Base-by-base conservation (phyloP, 2,329 filamentous ascomycete species). In the Pseudocercospora pini-densiflorae region DNA sequence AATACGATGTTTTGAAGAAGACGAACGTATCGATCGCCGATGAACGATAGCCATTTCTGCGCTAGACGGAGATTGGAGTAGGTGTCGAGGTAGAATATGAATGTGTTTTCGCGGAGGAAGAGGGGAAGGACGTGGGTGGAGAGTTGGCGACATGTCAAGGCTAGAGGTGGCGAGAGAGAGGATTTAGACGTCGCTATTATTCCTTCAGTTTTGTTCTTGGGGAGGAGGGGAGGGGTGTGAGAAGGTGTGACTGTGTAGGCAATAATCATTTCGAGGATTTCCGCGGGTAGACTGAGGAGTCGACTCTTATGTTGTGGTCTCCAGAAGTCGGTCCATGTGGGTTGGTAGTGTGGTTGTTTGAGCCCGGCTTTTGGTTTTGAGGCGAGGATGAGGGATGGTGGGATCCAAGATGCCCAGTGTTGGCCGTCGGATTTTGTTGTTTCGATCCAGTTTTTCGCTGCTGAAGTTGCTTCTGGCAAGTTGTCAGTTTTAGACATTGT, bases 11-110 rank as follows among this genome's bases (percentile, higher is more conserved):
- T 23, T n/a, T 59, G 55, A 0, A 59, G 14, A 2, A 36, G 31
- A 9, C 27, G 21, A 19, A 59, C 24, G n/a, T 59, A 59, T 23
- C 36, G 3, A 14, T 59, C 55, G 2, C 36, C 55, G 6, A 59
- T 16, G 19, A 43, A 45, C 0, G 4, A 6, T 1, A 59, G 10
- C 57, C 33, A 59, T 31, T 6, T 8, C 27, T 24, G 33, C 1
- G 57, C 57, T 2, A 31, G 29, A 23, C 19, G 36, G n/a, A 45
- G 19, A 21, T 24, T 19, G 14, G 10, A 16, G 14, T 36, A 31
- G 5, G 8, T 59, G 55, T 36, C 36, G 5, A 59, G 55, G 31
- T 59, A 43, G 55, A 59, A 59, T 29, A 59, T 59, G 31, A 59
- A 59, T 4, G 19, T 43, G 7, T 59, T 59, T 7, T 43, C 19